phyloP scores from a whole-genome alignment of 345 rosid genomes.

The Erucastrum elatum region DNA sequence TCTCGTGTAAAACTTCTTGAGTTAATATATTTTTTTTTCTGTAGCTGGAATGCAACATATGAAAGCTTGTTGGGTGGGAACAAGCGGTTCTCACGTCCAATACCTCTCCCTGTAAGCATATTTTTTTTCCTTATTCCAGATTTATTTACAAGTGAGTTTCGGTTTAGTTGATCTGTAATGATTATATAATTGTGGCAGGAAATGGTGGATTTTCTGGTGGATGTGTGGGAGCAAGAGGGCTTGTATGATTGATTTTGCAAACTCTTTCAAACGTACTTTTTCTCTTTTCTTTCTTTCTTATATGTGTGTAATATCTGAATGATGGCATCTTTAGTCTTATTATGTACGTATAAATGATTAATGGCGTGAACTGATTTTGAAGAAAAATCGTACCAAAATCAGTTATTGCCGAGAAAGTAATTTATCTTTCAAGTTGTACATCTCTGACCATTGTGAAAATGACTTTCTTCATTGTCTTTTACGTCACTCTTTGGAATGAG shows the following conservation, averaged over 20 bases:
- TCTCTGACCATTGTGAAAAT: slow-evolving; percentile 3
- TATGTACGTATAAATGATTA: slow-evolving; percentile 6
- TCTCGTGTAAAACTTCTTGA: background rate
- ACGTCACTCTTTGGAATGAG: background rate
- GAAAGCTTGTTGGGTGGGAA: slow-evolving; percentile 62
- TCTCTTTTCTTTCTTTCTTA: background rate
- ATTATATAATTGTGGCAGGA: slow-evolving; percentile 44
- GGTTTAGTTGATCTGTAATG: slow-evolving; percentile 1
- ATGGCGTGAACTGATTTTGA: background rate
- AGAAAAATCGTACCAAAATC: slow-evolving; percentile 20
- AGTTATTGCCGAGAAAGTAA: slow-evolving; percentile 5
- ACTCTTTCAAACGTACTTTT: slow-evolving; percentile 7
- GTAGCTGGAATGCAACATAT: slow-evolving; percentile 68
- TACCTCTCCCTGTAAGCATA: slow-evolving; percentile 72
- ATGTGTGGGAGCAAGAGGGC: slow-evolving; percentile 65
- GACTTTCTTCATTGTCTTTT: slow-evolving; percentile 15
- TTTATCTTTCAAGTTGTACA: slow-evolving; percentile 5
- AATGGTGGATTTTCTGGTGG: slow-evolving; percentile 69
- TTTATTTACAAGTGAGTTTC: background rate
- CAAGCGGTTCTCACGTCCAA: slow-evolving; percentile 58
- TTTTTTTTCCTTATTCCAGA: background rate
- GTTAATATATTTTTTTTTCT: background rate
- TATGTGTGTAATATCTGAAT: slow-evolving; percentile 4
- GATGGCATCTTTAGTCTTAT: background rate
- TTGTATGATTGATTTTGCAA: slow-evolving; percentile 45